Percentiles rank a stretch among this genome's conserved stretches.
phyloP scores from a whole-genome alignment of 2,329 filamentous ascomycete species.

The Stenocarpella maydis region DNA sequence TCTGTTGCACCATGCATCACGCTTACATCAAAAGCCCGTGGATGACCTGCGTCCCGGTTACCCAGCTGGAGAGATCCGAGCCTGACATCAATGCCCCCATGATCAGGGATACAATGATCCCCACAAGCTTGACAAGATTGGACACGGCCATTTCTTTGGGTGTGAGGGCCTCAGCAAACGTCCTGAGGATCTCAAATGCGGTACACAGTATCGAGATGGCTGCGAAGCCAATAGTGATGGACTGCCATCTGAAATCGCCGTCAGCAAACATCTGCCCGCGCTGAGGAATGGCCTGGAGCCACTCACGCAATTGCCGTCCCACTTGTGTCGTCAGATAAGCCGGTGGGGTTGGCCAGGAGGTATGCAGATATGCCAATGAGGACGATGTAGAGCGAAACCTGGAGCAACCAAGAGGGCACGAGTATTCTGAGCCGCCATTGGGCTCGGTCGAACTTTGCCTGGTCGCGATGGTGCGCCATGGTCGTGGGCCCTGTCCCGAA shows the following conservation, averaged over 20 bases:
- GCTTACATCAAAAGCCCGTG: constrained; percentile 59
- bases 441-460: constrained; percentile 61
- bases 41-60: constrained; percentile 56
- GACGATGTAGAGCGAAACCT: constrained; percentile 54
- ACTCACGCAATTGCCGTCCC: constrained; percentile 45
- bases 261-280: background rate
- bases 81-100: constrained; percentile 60
- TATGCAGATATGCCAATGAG: constrained; percentile 63
- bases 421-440: constrained; percentile 59
- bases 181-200: constrained; percentile 56
- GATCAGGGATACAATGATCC: constrained; percentile 55
- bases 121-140: constrained; percentile 58
- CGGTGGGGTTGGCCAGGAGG: constrained; percentile 57
- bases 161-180: constrained; percentile 59
- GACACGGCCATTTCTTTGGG: constrained; percentile 63
- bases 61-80: constrained; percentile 56
- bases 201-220: constrained; percentile 56
- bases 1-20: constrained; percentile 35
- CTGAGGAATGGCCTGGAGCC: constrained; percentile 42
- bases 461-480: constrained; percentile 55
- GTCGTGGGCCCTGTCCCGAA: constrained; percentile 36
- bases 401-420: constrained; percentile 58
- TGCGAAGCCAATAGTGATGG: constrained; percentile 59
- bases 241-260: constrained; percentile 57
- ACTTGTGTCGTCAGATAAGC: constrained; percentile 51